Conservation (phyloP, 176 grass and related monocot genomes). For the Aegilops sharonensis region DNA sequence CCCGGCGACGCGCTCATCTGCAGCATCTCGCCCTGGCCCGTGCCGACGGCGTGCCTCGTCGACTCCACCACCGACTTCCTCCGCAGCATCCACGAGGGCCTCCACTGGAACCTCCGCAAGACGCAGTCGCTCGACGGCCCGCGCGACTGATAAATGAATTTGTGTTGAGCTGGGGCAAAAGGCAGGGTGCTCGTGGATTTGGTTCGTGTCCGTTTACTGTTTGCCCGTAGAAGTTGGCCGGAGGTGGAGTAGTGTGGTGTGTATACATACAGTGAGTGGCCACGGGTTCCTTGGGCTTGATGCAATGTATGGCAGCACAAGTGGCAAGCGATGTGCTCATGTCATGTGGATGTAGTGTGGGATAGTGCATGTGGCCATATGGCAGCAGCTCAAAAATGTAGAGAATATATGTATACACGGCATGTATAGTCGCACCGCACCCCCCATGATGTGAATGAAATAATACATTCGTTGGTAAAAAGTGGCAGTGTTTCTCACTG, state of each 20-base stretch:
- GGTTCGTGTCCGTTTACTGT: not conserved
- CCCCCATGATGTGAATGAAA: conserved; percentile 22
- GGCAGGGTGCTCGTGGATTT: not conserved
- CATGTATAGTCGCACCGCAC: conserved; percentile 12
- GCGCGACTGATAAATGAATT: conserved; percentile 2
- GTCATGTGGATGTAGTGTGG: not conserved
- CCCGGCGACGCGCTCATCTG: conserved; percentile 90
- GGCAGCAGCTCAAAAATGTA: not conserved
- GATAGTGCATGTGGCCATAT: not conserved
- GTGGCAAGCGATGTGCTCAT: not conserved
- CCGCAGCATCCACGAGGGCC: conserved; percentile 93
- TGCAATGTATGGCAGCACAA: conserved; percentile 15
- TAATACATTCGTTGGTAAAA: conserved; percentile 7
- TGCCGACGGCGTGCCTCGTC: conserved; percentile 78
- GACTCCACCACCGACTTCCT: conserved; percentile 89
- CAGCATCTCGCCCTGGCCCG: conserved; percentile 88
- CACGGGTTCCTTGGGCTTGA: conserved; percentile 17
- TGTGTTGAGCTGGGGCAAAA: not conserved
- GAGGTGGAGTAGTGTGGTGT: not conserved
- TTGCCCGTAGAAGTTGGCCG: conserved; percentile 15
- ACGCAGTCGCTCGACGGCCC: conserved; percentile 73
- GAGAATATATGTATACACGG: not conserved
- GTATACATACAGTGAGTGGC: not conserved
- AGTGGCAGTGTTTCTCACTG: not conserved
- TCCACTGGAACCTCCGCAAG: conserved; percentile 95